Conservation (phyloP, 805 yeast genomes). For the Brettanomyces naardenensis region DNA sequence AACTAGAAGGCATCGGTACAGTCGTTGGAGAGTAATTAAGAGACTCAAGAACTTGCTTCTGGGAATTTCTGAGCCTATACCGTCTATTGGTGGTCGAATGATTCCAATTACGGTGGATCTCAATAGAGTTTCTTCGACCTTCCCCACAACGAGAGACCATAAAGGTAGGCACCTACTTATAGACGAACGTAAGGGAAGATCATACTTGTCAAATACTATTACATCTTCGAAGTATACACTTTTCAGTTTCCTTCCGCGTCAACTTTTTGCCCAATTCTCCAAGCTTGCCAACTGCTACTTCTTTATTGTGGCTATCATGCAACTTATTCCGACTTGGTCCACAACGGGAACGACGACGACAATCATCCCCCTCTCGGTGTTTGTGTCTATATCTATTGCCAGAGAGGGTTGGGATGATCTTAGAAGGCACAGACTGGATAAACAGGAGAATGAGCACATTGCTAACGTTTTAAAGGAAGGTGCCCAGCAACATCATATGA, state of each 20-base stretch:
- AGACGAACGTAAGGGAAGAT: conserved; percentile 62
- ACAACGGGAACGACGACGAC: conserved; percentile 96
- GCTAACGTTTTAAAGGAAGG: conserved; percentile 31
- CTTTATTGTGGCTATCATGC: conserved; percentile 82
- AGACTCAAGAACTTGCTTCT: conserved; percentile 19
- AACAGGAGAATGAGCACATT: conserved; percentile 64
- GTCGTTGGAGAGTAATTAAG: conserved; percentile 12
- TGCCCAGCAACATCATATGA: neutral
- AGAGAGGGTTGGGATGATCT: conserved; percentile 94
- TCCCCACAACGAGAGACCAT: conserved; percentile 22
- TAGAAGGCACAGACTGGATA: conserved; percentile 78
- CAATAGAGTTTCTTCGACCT: conserved; percentile 18
- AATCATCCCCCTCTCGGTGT: conserved; percentile 77
- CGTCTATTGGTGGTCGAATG: conserved; percentile 62
- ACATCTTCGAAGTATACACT: conserved; percentile 83
- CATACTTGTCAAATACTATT: conserved; percentile 61
- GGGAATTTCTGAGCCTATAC: conserved; percentile 39
- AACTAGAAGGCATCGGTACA: conserved; percentile 23
- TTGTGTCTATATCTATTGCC: conserved; percentile 80
- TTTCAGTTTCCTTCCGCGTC: conserved; percentile 80
- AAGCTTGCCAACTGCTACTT: conserved; percentile 90
- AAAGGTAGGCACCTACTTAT: conserved; percentile 31
- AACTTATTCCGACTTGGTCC: conserved; percentile 95
- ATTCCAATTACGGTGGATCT: conserved; percentile 57
- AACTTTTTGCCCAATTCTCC: conserved; percentile 83